Percentiles rank a stretch among this genome's conserved stretches.
phyloP scores from a whole-genome alignment of 1,284 basidiomycete genomes.

The Marasmius fiardii region DNA sequence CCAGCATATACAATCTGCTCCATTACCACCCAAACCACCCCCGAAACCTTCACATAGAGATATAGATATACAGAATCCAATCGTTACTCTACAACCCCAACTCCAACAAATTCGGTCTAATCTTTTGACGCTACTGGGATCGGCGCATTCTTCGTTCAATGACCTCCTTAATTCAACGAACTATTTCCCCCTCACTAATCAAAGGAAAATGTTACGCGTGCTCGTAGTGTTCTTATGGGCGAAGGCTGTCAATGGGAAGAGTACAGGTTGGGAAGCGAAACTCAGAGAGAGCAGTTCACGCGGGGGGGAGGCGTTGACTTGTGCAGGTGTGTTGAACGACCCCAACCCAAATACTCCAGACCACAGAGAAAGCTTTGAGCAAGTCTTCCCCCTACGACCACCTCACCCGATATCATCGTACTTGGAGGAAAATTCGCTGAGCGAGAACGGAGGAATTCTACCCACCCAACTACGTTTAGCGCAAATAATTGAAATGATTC shows the following conservation, averaged over 20 bases:
- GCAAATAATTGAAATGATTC: constrained; percentile 89
- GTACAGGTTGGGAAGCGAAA: constrained; percentile 47
- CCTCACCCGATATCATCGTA: constrained; percentile 12
- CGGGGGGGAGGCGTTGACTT: constrained; percentile 41
- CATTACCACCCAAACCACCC: background rate
- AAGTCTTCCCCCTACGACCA: constrained; percentile 38
- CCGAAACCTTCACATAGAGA: background rate
- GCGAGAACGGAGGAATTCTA: constrained; percentile 32
- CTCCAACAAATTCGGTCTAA: constrained; percentile 62
- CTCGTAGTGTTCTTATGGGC: constrained; percentile 79
- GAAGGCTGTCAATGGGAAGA: constrained; percentile 78
- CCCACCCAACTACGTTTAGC: constrained; percentile 81
- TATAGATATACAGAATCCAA: constrained; percentile 42
- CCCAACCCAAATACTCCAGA: constrained; percentile 66
- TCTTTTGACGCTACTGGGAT: constrained; percentile 69
- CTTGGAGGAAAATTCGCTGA: background rate
- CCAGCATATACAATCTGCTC: background rate
- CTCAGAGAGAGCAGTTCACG: background rate
- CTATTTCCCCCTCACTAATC: constrained; percentile 62
- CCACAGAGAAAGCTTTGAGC: constrained; percentile 50
- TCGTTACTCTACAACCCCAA: constrained; percentile 52
- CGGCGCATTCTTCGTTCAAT: constrained; percentile 72
- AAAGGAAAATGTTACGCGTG: constrained; percentile 81
- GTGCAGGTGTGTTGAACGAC: constrained; percentile 66
- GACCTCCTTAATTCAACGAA: constrained; percentile 57